Conservation (phyloP, 192 early-diverging fungal species). For the Chytriomyces hyalinus region DNA sequence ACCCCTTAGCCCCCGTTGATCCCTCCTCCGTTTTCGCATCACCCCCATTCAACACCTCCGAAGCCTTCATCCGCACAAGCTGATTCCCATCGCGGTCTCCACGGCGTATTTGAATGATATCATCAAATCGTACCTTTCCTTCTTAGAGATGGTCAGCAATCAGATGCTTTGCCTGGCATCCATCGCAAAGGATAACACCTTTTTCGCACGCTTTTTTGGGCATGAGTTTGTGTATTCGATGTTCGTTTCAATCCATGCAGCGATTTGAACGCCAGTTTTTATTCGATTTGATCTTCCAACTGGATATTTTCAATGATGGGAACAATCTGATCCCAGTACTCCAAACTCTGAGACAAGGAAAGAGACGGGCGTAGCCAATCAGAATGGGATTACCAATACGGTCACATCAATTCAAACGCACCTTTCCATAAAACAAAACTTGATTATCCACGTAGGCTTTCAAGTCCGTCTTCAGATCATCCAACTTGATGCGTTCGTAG, state of each 20-base stretch:
- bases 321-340: constrained; percentile 85
- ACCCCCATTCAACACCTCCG: constrained; percentile 23
- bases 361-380: background rate
- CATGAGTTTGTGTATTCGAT: constrained; percentile 87
- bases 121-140: constrained; percentile 81
- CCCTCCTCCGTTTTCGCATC: constrained; percentile 3
- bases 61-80: constrained; percentile 23
- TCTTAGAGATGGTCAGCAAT: constrained; percentile 94
- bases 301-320: constrained; percentile 72
- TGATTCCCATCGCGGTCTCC: constrained; percentile 40
- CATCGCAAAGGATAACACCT: constrained; percentile 92
- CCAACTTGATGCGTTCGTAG: constrained; percentile 78
- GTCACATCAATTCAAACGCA: constrained; percentile 27
- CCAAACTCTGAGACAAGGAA: constrained; percentile 49
- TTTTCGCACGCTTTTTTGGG: constrained; percentile 86
- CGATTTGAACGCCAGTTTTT: no score
- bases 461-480: constrained; percentile 80
- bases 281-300: constrained; percentile 16
- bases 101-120: constrained; percentile 78
- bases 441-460: constrained; percentile 78
- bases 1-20: constrained; percentile 4
- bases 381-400: background rate
- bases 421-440: constrained; percentile 82
- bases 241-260: constrained; percentile 30
- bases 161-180: constrained; percentile 88